These are phyloP conservation scores for Pugionium cornutum DNA, from an alignment of 345 rosid species.

Conservation along the genomic window DNA sequence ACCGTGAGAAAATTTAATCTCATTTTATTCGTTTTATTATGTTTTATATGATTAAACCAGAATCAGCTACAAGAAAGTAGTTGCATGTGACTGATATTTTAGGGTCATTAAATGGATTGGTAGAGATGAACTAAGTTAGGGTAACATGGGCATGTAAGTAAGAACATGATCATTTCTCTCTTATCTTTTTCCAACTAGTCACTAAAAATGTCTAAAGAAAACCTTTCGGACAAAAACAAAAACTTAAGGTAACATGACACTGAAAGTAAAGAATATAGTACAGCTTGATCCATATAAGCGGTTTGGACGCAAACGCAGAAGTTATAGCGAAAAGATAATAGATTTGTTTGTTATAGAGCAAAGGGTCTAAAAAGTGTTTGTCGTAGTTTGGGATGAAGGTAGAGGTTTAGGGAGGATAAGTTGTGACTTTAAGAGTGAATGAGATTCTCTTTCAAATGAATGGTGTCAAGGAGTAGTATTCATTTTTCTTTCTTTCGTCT, in stretches of 20 bases:
- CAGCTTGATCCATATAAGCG: conserved; percentile 6
- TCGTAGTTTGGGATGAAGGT: conserved; percentile 38
- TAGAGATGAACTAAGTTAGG: conserved; percentile 3
- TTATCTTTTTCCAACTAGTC: no score
- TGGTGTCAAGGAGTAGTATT: conserved; percentile 36
- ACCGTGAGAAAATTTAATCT: no score
- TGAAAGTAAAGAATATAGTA: conserved; percentile 20
- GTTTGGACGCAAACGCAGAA: conserved; percentile 35
- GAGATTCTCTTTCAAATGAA: conserved; percentile 43
- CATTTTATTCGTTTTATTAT: no score
- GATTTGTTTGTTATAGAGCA: background rate
- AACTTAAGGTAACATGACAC: conserved; percentile 21
- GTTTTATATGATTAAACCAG: no score
- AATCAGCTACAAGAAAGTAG: background rate
- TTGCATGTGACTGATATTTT: background rate
- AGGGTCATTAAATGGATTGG: no score
- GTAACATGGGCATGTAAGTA: conserved; percentile 32
- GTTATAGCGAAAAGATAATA: background rate
- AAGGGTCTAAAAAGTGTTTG: conserved; percentile 16
- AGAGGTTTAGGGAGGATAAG: conserved; percentile 38
- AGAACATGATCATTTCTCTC: no score
- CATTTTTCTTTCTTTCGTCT: conserved; percentile 25
- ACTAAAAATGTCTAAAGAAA: no score
- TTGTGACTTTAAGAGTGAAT: conserved; percentile 43
- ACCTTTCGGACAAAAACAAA: background rate